phyloP scores from a whole-genome alignment of 2,329 filamentous ascomycete genomes.

The Cyanodermella asteris region DNA sequence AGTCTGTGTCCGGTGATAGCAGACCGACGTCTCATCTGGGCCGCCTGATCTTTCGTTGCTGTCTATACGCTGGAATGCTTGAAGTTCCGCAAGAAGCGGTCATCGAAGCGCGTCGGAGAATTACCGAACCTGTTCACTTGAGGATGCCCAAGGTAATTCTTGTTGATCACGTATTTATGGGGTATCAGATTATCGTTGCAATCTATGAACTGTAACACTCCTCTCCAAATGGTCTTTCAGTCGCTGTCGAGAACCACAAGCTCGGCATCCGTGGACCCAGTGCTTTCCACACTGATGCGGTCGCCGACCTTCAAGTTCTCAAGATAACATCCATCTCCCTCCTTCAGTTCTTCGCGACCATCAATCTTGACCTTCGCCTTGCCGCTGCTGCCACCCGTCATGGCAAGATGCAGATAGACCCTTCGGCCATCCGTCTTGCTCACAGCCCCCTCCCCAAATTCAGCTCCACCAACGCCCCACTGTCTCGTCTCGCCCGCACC shows the following conservation, averaged over 20 bases:
- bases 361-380: slow-evolving; percentile 49
- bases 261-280: slow-evolving; percentile 47
- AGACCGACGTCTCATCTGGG: too few relatives aligned
- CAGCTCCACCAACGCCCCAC: slow-evolving; percentile 45
- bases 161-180: too few relatives aligned
- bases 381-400: slow-evolving; percentile 53
- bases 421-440: slow-evolving; percentile 33
- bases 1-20: too few relatives aligned
- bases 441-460: too few relatives aligned
- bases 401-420: slow-evolving; percentile 60
- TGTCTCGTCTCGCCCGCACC: slow-evolving; percentile 41
- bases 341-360: slow-evolving; percentile 41
- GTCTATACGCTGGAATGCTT: too few relatives aligned
- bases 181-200: too few relatives aligned
- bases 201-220: too few relatives aligned
- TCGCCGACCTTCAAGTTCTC: slow-evolving; percentile 42
- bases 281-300: slow-evolving; percentile 40
- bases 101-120: too few relatives aligned
- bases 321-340: slow-evolving; percentile 67
- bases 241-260: slow-evolving; percentile 46
- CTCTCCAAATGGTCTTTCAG: slow-evolving; percentile 16
- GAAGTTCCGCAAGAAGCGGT: too few relatives aligned
- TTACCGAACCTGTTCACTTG: too few relatives aligned
- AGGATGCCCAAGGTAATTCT: too few relatives aligned
- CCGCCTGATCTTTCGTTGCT: too few relatives aligned